Base-by-base conservation (phyloP, 192 early-diverging fungal species). In the Linnemannia elongata region DNA sequence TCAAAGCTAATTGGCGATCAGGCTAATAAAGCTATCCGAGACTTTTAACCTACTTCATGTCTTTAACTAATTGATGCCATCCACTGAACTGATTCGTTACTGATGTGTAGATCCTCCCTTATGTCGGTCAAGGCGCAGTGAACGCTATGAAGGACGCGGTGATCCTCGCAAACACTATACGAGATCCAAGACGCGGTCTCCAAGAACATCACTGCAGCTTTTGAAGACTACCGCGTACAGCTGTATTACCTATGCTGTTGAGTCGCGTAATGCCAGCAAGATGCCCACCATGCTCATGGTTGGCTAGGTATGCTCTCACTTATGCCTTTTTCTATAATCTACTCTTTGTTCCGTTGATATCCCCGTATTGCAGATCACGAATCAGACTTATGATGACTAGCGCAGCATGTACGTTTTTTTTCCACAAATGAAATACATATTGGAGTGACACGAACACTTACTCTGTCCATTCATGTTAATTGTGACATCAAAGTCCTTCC, bases 141-240 rank as follows among this genome's bases (percentile, higher is more conserved):
- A 60, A 27, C 35, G 52, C 77, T 1, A 71, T 78, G 42, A 33
- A 78, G 7, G 77, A 72, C 47, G 77, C 77, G 2, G 45, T 79
- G 20, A 38, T 72, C 18, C 69, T 79, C 7, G 52, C 49, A 36
- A 72, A 79, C 22, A 6, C 22, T 79, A 12, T 57, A 57, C 70
- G 27, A 41, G 35, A n/a, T 77, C 12, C 55, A 8, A 13, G 3
- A 17, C 12, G 60, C 7, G 17, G 6, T 20, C 6, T 38, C 49
- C 9, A 24, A 68, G 20, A 44, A 63, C 42, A 73, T 74, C 44
- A 68, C 79, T 0, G 24, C 42, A 15, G 79, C 72, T 13, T 74
- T 80, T 47, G 27, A 47, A 33, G 45, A n/a, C 24, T 80, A 80
- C 30, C 15, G 27, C 4, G 7, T 41, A 6, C 55, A 80, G 36